Evolutionary conservation across 2,329 filamentous ascomycete genomes (phyloP).

Genomic region (Madurella mycetomatis): DNA sequence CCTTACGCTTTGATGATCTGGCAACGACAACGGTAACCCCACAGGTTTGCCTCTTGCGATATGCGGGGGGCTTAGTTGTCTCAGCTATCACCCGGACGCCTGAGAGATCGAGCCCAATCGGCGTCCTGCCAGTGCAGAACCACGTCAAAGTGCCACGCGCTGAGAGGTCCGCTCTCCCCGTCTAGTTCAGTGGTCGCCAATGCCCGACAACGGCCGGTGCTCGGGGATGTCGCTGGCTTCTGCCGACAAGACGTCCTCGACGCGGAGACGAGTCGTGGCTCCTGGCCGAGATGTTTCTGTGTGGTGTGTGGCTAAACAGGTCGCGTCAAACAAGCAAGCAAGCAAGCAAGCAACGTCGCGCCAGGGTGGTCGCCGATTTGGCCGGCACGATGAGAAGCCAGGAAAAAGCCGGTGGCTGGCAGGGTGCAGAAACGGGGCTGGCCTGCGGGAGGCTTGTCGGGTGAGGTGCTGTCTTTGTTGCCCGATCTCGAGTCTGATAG

Average conservation of each 20-base stretch:
- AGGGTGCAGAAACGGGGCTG: constrained; percentile 1
- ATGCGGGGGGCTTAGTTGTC: constrained; percentile 2
- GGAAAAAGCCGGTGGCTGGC: constrained; percentile 16
- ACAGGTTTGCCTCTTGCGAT: background rate
- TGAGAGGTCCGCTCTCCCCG: background rate
- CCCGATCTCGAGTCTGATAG: background rate
- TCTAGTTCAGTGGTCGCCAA: background rate
- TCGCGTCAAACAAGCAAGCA: constrained; percentile 17
- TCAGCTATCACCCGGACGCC: background rate
- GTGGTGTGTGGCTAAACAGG: constrained; percentile 25
- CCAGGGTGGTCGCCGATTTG: constrained; percentile 23
- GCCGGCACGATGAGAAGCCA: constrained; percentile 15
- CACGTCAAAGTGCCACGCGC: too few relatives aligned
- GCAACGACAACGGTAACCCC: constrained; percentile 7
- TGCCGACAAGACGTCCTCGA: constrained; percentile 14
- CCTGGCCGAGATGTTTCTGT: background rate
- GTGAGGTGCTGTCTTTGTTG: background rate
- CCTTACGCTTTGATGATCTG: constrained; percentile 17
- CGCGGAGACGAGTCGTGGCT: constrained; percentile 2
- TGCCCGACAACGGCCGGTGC: constrained; percentile 3
- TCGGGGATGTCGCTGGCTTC: constrained; percentile 16
- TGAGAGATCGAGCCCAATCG: background rate
- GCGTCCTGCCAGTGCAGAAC: too few relatives aligned
- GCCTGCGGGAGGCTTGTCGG: background rate
- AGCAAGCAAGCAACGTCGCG: background rate